Conservation (phyloP, 257 asterid species). For the Misopates orontium region DNA sequence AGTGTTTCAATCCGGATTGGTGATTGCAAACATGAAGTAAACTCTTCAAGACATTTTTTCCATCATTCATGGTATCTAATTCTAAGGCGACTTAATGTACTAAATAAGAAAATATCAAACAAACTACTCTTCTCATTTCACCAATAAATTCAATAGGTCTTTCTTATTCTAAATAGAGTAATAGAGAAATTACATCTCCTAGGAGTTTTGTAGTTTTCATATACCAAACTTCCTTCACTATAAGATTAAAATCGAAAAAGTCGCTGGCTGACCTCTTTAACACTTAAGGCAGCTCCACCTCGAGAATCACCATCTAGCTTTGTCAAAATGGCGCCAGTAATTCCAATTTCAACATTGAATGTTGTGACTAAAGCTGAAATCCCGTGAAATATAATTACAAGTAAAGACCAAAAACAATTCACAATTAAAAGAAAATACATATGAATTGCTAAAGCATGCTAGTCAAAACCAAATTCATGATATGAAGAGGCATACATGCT, state of each 20-base stretch:
- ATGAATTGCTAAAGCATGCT: conserved; percentile 16
- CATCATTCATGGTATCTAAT: conserved; percentile 13
- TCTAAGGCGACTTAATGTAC: too few species aligned
- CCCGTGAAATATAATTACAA: conserved; percentile 30
- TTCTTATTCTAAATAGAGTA: not conserved
- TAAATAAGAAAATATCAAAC: too few species aligned
- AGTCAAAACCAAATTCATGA: conserved; percentile 10
- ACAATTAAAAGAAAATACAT: conserved; percentile 7
- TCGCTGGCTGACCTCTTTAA: conserved; percentile 68
- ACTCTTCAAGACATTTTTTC: not conserved
- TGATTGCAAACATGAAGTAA: conserved; percentile 2
- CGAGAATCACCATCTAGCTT: conserved; percentile 99
- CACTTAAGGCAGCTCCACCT: conserved; percentile 99
- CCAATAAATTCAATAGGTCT: too few species aligned
- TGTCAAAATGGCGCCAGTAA: conserved; percentile 95
- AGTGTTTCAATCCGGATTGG: not conserved
- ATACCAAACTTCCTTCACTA: conserved; percentile 1
- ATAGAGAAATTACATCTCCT: not conserved
- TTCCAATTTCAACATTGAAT: conserved; percentile 96
- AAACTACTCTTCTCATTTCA: too few species aligned
- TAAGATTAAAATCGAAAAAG: conserved; percentile 5
- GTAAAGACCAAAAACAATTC: conserved; percentile 20
- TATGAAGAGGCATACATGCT: conserved; percentile 11
- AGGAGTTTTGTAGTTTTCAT: conserved; percentile 11
- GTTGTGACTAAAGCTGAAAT: conserved; percentile 79